A percentile compares a stretch with the other conserved stretches of the same genome.
Evolutionary conservation across 2,329 filamentous ascomycete species (phyloP).

Genomic region (Myriosclerotinia scirpicola): DNA sequence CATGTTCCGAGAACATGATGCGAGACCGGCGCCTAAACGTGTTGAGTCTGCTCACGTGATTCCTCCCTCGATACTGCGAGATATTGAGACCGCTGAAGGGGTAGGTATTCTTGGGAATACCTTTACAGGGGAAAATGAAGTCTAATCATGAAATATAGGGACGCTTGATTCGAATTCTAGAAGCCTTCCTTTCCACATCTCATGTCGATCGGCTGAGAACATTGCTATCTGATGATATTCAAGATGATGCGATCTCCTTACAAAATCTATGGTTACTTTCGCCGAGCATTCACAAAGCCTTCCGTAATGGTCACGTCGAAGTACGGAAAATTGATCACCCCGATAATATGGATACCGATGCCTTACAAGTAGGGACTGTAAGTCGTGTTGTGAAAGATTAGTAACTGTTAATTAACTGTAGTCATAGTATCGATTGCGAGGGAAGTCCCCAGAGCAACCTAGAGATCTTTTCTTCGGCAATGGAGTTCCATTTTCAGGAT

Average conservation of each 20-base stretch:
- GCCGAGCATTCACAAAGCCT: background rate
- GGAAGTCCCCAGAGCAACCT: background rate
- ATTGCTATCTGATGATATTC: background rate
- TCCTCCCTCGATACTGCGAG: background rate
- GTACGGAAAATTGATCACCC: background rate
- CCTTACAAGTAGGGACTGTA: background rate
- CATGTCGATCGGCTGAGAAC: background rate
- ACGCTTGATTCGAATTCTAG: background rate
- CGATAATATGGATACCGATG: too few relatives aligned
- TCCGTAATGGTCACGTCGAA: background rate
- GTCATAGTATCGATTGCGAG: background rate
- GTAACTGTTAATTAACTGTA: background rate
- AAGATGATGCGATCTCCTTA: background rate
- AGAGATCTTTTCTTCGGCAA: background rate
- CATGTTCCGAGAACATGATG: background rate
- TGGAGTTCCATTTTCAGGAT: background rate
- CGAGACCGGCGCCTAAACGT: background rate
- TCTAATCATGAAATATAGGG: background rate
- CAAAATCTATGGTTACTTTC: conserved; percentile 2
- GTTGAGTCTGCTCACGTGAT: conserved; percentile 2
- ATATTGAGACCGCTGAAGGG: background rate
- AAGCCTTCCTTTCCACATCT: background rate
- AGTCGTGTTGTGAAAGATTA: background rate
- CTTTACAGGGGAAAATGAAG: background rate
- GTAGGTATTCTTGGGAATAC: background rate